phyloP scores from a whole-genome alignment of 257 asterid genomes.

The Craterostigma plantagineum region DNA sequence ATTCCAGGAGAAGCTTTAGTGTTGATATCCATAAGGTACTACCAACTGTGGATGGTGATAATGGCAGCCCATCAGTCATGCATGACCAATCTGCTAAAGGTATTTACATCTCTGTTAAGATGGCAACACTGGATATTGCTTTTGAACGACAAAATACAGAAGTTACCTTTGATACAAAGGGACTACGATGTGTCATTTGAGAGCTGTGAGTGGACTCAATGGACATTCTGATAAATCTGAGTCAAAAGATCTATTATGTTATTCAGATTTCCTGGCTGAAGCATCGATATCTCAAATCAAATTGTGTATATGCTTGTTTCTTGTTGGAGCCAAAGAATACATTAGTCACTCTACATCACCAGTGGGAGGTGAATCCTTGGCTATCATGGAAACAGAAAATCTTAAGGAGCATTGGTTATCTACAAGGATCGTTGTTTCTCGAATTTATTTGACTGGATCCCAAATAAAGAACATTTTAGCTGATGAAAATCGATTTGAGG shows the following conservation, averaged over 20 bases:
- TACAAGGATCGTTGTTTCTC: conserved; percentile 24
- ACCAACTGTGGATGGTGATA: conserved; percentile 13
- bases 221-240: conserved; percentile 23
- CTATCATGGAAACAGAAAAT: conserved; percentile 16
- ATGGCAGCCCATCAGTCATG: conserved; percentile 16
- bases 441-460: conserved; percentile 47
- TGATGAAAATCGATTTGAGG: conserved; percentile 17
- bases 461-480: conserved; percentile 39
- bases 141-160: conserved; percentile 28
- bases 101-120: conserved; percentile 36
- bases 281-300: conserved; percentile 39
- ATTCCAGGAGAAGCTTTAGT: conserved; percentile 33
- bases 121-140: conserved; percentile 16
- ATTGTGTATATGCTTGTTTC: conserved; percentile 29
- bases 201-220: conserved; percentile 22
- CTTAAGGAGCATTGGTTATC: conserved; percentile 24
- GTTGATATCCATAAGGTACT: conserved; percentile 12
- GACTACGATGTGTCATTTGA: conserved; percentile 34
- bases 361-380: conserved; percentile 14
- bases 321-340: conserved; percentile 26
- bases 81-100: conserved; percentile 25
- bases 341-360: conserved; percentile 10
- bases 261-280: conserved; percentile 45
- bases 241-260: conserved; percentile 21
- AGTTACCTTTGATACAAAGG: conserved; percentile 33